A percentile compares a stretch with the other conserved stretches of the same genome.
Evolutionary conservation across 164 flowering plant genomes (phyloP).

Genomic region (Dillenia turbinata): DNA sequence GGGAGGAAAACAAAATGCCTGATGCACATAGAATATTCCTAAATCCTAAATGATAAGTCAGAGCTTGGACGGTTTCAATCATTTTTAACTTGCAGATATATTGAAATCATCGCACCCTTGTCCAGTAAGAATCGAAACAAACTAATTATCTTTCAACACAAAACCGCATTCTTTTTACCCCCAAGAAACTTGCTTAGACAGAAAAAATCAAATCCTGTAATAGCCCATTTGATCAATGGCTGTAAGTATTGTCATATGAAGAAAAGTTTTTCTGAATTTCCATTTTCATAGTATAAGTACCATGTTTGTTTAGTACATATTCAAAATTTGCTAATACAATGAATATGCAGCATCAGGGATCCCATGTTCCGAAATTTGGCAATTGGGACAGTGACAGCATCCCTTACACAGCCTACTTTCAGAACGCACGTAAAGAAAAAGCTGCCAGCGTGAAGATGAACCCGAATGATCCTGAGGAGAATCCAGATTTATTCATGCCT

Average conservation of each 20-base stretch:
- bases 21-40: not conserved
- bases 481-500: conserved; percentile 42
- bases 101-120: conserved; percentile 4
- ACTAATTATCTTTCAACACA: too few species aligned
- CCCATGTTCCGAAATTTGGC: conserved; percentile 64
- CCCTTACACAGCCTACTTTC: conserved; percentile 58
- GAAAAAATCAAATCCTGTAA: not conserved
- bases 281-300: not conserved
- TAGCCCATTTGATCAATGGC: conserved; percentile 17
- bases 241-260: conserved; percentile 16
- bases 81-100: not conserved
- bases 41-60: not conserved
- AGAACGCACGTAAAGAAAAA: conserved; percentile 48
- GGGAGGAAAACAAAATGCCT: not conserved
- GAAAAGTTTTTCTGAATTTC: not conserved
- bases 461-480: conserved; percentile 72
- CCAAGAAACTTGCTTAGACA: not conserved
- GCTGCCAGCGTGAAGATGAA: conserved; percentile 32
- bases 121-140: not conserved
- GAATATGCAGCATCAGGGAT: conserved; percentile 19
- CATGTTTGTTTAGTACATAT: not conserved
- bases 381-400: conserved; percentile 53
- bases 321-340: not conserved
- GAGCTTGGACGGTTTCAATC: not conserved
- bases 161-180: not conserved